Conservation (phyloP, 2,329 filamentous ascomycete species). For the Penicillium sp. region DNA sequence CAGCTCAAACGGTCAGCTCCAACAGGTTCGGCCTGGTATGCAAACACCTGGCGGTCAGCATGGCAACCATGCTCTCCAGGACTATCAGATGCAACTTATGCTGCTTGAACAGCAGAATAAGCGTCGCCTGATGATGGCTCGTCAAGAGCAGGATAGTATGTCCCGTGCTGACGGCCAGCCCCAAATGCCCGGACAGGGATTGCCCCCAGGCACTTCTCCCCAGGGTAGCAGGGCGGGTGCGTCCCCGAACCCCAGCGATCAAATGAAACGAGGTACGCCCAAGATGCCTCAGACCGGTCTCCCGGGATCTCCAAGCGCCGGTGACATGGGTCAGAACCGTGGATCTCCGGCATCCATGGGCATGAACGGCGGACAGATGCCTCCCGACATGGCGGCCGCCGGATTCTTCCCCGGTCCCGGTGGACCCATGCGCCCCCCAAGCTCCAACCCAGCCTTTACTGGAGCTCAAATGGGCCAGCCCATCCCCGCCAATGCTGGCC, state of each 20-base stretch:
- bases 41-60: slow-evolving; percentile 47
- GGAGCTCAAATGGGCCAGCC: slow-evolving; percentile 51
- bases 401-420: slow-evolving; percentile 45
- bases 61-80: slow-evolving; percentile 66
- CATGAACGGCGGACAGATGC: slow-evolving; percentile 57
- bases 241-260: slow-evolving; percentile 64
- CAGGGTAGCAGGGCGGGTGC: slow-evolving; percentile 60
- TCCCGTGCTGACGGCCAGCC: slow-evolving; percentile 55
- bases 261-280: slow-evolving; percentile 65
- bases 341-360: slow-evolving; percentile 64
- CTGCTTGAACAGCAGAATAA: slow-evolving; percentile 71
- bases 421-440: slow-evolving; percentile 61
- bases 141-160: slow-evolving; percentile 68
- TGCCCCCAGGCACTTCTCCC: slow-evolving; percentile 61
- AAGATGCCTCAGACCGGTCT: slow-evolving; percentile 62
- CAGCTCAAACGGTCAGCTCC: slow-evolving; percentile 59
- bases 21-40: slow-evolving; percentile 44
- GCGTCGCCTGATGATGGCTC: slow-evolving; percentile 67
- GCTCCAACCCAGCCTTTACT: slow-evolving; percentile 55
- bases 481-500: slow-evolving; percentile 43
- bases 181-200: slow-evolving; percentile 50
- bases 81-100: slow-evolving; percentile 73
- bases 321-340: slow-evolving; percentile 60
- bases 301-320: slow-evolving; percentile 61
- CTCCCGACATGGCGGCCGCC: slow-evolving; percentile 47